These are phyloP conservation scores for Apiospora pterosperma DNA, from an alignment of 2,329 filamentous ascomycete genomes.

Conservation along the genomic window DNA sequence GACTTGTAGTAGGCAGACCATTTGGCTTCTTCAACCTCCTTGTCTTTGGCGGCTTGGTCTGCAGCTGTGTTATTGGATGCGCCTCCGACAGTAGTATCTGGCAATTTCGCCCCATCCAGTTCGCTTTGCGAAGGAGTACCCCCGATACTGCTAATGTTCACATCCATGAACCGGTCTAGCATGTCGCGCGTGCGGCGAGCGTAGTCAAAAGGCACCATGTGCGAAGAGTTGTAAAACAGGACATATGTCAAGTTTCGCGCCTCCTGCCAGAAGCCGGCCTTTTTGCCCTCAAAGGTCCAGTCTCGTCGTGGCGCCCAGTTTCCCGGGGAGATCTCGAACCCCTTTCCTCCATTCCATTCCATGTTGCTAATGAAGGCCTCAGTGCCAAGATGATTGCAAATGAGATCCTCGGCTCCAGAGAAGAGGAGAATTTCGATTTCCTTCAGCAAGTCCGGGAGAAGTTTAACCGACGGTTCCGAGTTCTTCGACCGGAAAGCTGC, in stretches of 20 bases:
- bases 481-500: constrained; percentile 65
- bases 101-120: constrained; percentile 81
- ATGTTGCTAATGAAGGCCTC: constrained; percentile 88
- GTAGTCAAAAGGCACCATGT: constrained; percentile 98
- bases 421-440: constrained; percentile 82
- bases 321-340: constrained; percentile 83
- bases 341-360: constrained; percentile 86
- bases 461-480: constrained; percentile 67
- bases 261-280: constrained; percentile 89
- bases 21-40: constrained; percentile 75
- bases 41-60: constrained; percentile 65
- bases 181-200: constrained; percentile 86
- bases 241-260: constrained; percentile 95
- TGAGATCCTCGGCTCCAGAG: constrained; percentile 89
- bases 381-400: constrained; percentile 95
- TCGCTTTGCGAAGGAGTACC: constrained; percentile 73
- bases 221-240: constrained; percentile 89
- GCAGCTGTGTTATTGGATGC: constrained; percentile 59
- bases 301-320: constrained; percentile 88
- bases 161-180: constrained; percentile 93
- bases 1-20: constrained; percentile 88
- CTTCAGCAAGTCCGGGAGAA: constrained; percentile 76
- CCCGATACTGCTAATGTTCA: constrained; percentile 87
- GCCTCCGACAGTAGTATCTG: constrained; percentile 72
- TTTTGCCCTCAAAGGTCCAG: constrained; percentile 89